Evolutionary conservation across 192 early-diverging fungal species (phyloP).

Genomic region (Pilaira anomala): DNA sequence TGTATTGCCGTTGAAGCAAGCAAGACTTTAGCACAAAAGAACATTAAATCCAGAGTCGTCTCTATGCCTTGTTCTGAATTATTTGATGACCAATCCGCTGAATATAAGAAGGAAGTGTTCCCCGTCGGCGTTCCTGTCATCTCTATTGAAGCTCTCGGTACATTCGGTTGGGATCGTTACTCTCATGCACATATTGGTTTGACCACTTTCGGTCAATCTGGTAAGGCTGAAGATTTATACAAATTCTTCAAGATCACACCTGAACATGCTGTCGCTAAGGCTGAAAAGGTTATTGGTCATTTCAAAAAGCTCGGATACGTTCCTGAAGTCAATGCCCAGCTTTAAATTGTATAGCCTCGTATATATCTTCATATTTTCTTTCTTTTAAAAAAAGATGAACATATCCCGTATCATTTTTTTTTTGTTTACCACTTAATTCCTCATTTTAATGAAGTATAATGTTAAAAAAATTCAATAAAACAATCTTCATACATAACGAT

Average conservation of each 20-base stretch:
- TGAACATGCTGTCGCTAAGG: constrained; percentile 69
- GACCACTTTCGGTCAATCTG: constrained; percentile 86
- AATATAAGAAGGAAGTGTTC: constrained; percentile 82
- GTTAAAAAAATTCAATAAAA: no score
- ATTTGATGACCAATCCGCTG: constrained; percentile 79
- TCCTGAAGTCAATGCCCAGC: constrained; percentile 27
- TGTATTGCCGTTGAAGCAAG: constrained; percentile 85
- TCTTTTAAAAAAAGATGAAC: no score
- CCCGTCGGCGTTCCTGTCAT: constrained; percentile 76
- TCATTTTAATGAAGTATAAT: no score
- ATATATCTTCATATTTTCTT: no score
- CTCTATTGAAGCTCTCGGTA: constrained; percentile 83
- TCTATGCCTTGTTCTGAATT: constrained; percentile 92
- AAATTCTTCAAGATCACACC: constrained; percentile 78
- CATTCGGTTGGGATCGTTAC: constrained; percentile 88
- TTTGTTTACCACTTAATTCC: no score
- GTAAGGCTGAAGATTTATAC: constrained; percentile 75
- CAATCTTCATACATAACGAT: no score
- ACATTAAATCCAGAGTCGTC: constrained; percentile 74
- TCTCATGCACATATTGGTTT: constrained; percentile 87
- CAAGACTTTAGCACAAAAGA: constrained; percentile 58
- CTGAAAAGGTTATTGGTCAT: constrained; percentile 68
- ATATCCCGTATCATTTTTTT: no score
- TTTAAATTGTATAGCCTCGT: constrained; percentile 2
- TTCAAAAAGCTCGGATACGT: constrained; percentile 61